A percentile compares a stretch with the other conserved stretches of the same genome.
Conservation (phyloP, 2,329 filamentous ascomycete genomes). For the Xylaria sp. region DNA sequence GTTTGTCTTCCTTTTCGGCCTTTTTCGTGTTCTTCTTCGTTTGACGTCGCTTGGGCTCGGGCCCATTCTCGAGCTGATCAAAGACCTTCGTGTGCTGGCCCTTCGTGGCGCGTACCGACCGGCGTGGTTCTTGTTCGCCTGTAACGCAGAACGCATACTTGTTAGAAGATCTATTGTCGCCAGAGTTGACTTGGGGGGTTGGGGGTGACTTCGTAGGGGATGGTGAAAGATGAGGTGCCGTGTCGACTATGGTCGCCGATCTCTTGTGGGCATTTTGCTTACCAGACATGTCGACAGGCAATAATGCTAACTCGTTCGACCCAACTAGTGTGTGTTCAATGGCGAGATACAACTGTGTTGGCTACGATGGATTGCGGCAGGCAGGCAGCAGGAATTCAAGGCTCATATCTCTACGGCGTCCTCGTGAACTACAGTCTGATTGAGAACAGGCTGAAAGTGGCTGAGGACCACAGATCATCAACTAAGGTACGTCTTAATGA, state of each 20-base stretch:
- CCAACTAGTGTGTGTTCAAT: constrained; percentile 10
- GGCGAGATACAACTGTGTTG: constrained; percentile 18
- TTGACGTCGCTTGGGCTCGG: constrained; percentile 50
- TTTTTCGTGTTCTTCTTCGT: constrained; percentile 49
- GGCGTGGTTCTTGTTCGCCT: constrained; percentile 69
- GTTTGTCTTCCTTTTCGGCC: constrained; percentile 50
- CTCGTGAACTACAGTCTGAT: constrained; percentile 29
- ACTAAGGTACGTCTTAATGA: constrained; percentile 21
- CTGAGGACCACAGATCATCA: constrained; percentile 18
- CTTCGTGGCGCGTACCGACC: constrained; percentile 93
- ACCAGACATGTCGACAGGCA: constrained; percentile 31
- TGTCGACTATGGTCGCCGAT: constrained; percentile 11
- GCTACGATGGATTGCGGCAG: constrained; percentile 24
- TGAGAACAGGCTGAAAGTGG: constrained; percentile 23
- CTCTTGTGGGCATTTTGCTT: constrained; percentile 26
- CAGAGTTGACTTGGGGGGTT: constrained; percentile 1
- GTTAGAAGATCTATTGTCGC: constrained; percentile 23
- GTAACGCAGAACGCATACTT: constrained; percentile 10
- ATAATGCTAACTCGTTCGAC: constrained; percentile 10
- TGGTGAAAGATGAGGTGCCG: neutral
- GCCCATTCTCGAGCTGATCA: constrained; percentile 63
- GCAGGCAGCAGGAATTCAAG: constrained; percentile 24
- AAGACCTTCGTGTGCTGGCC: constrained; percentile 89
- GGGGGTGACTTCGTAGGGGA: constrained; percentile 2
- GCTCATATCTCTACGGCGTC: constrained; percentile 33